A percentile compares a stretch with the other conserved stretches of the same genome.
Evolutionary conservation across 257 asterid genomes (phyloP).

Genomic region (Nyctanthes arbortristis): DNA sequence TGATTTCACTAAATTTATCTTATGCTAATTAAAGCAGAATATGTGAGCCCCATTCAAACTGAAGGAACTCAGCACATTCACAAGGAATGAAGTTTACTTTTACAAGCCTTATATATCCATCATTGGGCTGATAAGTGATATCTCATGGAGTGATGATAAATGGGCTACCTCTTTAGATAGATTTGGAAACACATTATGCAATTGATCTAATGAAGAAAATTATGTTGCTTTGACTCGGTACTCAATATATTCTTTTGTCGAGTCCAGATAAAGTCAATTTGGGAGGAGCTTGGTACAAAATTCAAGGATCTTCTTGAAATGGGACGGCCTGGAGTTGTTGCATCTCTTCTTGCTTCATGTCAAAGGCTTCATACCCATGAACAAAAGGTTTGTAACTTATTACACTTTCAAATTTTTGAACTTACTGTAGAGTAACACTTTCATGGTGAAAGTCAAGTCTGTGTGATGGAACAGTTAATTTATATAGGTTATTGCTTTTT

Average conservation of each 20-base stretch:
- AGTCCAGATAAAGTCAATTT: conserved; percentile 67
- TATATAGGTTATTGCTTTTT: background rate
- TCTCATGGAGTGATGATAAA: background rate
- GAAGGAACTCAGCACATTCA: background rate
- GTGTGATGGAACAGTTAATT: background rate
- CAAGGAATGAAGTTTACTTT: background rate
- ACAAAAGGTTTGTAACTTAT: conserved; percentile 45
- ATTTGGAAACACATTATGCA: background rate
- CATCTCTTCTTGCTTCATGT: conserved; percentile 79
- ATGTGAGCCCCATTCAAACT: background rate
- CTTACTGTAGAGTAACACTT: background rate
- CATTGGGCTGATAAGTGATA: background rate
- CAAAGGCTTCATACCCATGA: conserved; percentile 72
- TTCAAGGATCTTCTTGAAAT: conserved; percentile 69
- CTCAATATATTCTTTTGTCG: conserved; percentile 23
- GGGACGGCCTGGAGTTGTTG: conserved; percentile 92
- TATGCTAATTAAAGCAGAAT: background rate
- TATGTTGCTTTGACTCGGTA: conserved; percentile 2
- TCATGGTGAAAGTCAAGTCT: conserved; percentile 8
- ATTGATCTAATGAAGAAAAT: background rate
- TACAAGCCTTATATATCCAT: background rate
- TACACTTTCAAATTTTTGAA: conserved; percentile 11
- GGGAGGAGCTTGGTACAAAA: conserved; percentile 74
- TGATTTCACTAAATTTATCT: background rate
- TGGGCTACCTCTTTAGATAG: background rate